Evolutionary conservation across 257 asterid genomes (phyloP), one percentile per base, ranked within the genome.

Genomic region (Mentha longifolia): DNA sequence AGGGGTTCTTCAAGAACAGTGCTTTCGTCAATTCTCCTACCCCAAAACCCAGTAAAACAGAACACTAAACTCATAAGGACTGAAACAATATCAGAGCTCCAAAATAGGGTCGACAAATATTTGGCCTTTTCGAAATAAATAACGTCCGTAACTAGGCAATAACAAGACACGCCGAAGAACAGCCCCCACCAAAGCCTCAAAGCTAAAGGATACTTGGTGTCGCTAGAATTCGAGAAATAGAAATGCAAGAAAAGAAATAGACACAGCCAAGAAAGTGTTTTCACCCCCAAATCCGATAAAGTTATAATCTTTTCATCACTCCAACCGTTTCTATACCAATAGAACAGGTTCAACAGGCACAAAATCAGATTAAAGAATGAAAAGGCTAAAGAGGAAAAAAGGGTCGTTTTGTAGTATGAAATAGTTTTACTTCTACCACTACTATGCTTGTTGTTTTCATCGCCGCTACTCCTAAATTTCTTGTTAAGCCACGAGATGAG

Each of bases 241-340:
- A 73, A 16, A 54, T 77, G 84, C 83, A 93, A 72, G 63, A 79
- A 84, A 72, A 83, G 77, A 69, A 77, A 84, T 14, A 93, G 71
- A 31, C 54, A 81, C n/a, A 81, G 65, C 97, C 98, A 93, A 65
- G 97, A 72, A 25, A 90, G 28, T 25, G 90, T 57, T 60, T 85
- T 90, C 13, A 67, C 39, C 12, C 79, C 82, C 79, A 88, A 85
- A 85, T 93, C 98, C 30, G 63, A 31, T 51, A 78, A 68, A 46
- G 85, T 79, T 41, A 81, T 54, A 37, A 86, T 76, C 76, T 93
- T 86, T 86, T 93, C 96, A 68, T 90, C 92, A 41, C 86, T 80
- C 94, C 95, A 93, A 50, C 92, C 95, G 76, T 56, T 85, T 80
- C 68, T 77, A 74, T 86, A 87, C 97, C 96, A 93, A 60, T 78